A percentile compares a stretch with the other conserved stretches of the same genome.
These are phyloP conservation scores for Cladochytrium replicatum DNA, from an alignment of 192 early-diverging fungal species.

Conservation along the genomic window DNA sequence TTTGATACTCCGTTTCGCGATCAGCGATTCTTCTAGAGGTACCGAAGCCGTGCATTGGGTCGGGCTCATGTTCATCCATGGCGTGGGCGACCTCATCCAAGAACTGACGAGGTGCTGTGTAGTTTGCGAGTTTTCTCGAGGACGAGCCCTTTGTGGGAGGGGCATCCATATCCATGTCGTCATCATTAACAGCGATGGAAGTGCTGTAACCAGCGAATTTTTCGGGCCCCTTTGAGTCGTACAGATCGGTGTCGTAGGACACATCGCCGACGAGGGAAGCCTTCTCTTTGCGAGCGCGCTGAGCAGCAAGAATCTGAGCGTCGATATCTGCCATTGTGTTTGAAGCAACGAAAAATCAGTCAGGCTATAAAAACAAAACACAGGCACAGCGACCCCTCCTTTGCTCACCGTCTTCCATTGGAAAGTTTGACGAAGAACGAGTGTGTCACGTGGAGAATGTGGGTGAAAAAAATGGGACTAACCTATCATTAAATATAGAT, in stretches of 20 bases:
- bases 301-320: constrained; percentile 36
- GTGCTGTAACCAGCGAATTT: constrained; percentile 63
- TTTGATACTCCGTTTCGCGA: constrained; percentile 77
- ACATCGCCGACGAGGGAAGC: constrained; percentile 14
- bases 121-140: constrained; percentile 48
- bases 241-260: constrained; percentile 62
- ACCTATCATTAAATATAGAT: too few relatives aligned
- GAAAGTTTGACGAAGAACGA: too few relatives aligned
- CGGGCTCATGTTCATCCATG: constrained; percentile 19
- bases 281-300: constrained; percentile 27
- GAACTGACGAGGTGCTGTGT: constrained; percentile 73
- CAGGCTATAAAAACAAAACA: too few relatives aligned
- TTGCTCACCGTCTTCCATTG: too few relatives aligned
- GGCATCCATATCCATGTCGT: constrained; percentile 36
- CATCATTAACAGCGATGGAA: constrained; percentile 47
- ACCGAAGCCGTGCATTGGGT: constrained; percentile 42
- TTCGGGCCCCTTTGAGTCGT: constrained; percentile 38
- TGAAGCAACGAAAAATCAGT: too few relatives aligned
- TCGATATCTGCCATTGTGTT: too few relatives aligned
- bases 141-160: too few relatives aligned
- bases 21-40: constrained; percentile 63
- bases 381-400: too few relatives aligned
- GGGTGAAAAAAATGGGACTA: too few relatives aligned
- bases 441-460: too few relatives aligned
- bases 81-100: constrained; percentile 51